Conservation (phyloP, 2,329 filamentous ascomycete genomes). For the Diaporthe vexans region DNA sequence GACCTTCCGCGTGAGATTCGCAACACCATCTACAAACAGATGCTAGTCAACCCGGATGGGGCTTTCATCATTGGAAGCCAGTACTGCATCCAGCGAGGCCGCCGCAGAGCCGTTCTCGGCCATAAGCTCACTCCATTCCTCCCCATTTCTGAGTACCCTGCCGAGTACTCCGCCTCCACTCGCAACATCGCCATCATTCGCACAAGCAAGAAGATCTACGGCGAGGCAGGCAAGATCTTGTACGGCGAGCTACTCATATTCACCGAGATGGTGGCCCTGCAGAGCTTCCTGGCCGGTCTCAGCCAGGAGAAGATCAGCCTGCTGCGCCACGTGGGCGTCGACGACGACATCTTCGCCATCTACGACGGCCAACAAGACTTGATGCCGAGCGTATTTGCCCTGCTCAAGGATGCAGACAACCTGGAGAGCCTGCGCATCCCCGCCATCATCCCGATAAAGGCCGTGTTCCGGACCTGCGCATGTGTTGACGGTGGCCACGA, state of each 20-base stretch:
- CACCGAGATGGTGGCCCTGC: background rate
- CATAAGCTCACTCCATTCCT: background rate
- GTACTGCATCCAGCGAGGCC: background rate
- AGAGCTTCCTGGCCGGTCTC: background rate
- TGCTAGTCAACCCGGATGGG: background rate
- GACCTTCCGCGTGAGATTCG: conserved; percentile 4
- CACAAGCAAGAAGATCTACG: background rate
- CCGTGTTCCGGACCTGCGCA: rapidly evolving
- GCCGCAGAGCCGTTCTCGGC: background rate
- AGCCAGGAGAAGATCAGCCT: background rate
- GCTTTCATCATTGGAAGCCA: background rate
- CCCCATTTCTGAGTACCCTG: rapidly evolving
- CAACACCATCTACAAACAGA: conserved; percentile 1
- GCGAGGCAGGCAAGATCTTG: background rate
- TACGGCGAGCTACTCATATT: conserved; percentile 12
- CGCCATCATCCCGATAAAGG: rapidly evolving
- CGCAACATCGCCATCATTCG: background rate
- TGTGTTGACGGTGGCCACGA: rapidly evolving
- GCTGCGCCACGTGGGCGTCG: background rate
- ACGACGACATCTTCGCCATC: background rate
- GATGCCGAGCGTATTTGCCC: background rate
- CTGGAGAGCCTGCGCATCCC: background rate
- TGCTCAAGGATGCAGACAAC: background rate
- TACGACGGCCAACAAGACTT: rapidly evolving
- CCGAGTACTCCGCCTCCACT: background rate